Conservation (phyloP, 148 eudicot species). For the Chenopodium suecicum region DNA sequence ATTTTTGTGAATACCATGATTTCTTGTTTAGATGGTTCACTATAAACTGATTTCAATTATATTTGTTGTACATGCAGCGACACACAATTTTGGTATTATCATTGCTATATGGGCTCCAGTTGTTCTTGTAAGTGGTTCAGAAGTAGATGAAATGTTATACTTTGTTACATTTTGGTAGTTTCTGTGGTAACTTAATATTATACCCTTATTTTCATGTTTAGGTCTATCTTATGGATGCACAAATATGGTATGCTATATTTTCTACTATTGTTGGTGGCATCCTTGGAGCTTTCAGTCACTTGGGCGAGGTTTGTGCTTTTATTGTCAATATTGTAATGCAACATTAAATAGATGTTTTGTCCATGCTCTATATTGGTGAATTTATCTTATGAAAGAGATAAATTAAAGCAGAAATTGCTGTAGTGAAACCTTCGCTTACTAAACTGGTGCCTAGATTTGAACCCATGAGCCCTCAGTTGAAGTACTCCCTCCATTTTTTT, state of each 20-base stretch:
- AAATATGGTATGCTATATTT: slow-evolving; percentile 98
- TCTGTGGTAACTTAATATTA: slow-evolving; percentile 16
- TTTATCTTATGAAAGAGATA: not conserved
- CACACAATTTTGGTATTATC: slow-evolving; percentile 74
- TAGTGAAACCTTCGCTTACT: not conserved
- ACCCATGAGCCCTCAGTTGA: not conserved
- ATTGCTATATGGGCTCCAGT: slow-evolving; percentile 91
- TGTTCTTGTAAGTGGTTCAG: slow-evolving; percentile 64
- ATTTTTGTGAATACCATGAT: not conserved
- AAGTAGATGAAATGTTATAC: not conserved
- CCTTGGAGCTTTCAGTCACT: slow-evolving; percentile 96
- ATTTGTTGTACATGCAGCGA: slow-evolving; percentile 46
- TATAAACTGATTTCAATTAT: slow-evolving; percentile 29
- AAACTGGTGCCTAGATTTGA: not conserved
- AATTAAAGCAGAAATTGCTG: slow-evolving; percentile 8
- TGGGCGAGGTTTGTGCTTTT: slow-evolving; percentile 80
- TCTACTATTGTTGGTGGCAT: slow-evolving; percentile 92
- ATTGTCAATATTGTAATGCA: not conserved
- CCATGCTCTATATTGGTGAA: not conserved
- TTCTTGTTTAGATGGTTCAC: slow-evolving; percentile 5
- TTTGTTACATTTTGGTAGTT: slow-evolving; percentile 17
- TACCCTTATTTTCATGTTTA: slow-evolving; percentile 24
- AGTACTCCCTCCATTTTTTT: not conserved
- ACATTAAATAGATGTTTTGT: not conserved
- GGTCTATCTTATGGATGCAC: slow-evolving; percentile 98